Conservation (phyloP, 1,139 yeast species). For the Geotrichum siamense region DNA sequence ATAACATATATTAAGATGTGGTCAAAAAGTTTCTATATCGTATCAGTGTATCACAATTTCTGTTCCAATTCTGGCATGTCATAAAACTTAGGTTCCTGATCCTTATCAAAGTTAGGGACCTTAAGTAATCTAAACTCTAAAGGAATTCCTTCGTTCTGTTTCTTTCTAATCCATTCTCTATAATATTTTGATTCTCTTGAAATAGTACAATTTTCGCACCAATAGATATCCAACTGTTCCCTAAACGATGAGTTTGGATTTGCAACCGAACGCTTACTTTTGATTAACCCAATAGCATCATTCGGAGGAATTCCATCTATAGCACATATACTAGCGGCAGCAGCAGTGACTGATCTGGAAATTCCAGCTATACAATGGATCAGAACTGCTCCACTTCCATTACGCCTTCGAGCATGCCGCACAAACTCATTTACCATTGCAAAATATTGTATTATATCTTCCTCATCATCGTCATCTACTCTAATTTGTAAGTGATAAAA, state of each 20-base stretch:
- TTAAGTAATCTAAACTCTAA: neutral
- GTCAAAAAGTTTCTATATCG: neutral
- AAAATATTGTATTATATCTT: conserved; percentile 58
- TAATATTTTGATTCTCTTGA: conserved; percentile 38
- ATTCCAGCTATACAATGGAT: conserved; percentile 69
- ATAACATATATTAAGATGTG: neutral
- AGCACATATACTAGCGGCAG: conserved; percentile 57
- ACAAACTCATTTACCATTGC: conserved; percentile 59
- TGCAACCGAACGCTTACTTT: conserved; percentile 49
- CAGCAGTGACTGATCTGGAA: conserved; percentile 68
- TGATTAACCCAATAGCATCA: conserved; percentile 67
- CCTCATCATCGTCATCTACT: conserved; percentile 56
- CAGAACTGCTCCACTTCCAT: conserved; percentile 24
- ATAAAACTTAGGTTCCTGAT: neutral
- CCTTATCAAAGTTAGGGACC: conserved; percentile 1
- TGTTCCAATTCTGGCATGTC: neutral
- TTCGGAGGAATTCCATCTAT: conserved; percentile 47
- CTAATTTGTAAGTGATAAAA: conserved; percentile 59
- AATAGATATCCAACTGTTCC: conserved; percentile 64
- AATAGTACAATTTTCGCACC: conserved; percentile 41
- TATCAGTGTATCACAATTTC: neutral
- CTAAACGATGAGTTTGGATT: conserved; percentile 72
- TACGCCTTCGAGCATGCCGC: conserved; percentile 46
- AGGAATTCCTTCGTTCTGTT: conserved; percentile 32
- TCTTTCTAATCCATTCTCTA: conserved; percentile 45